A percentile compares a stretch with the other conserved stretches of the same genome.
These are phyloP conservation scores for Pyricularia grisea DNA, from an alignment of 2,329 filamentous ascomycete species.

Conservation along the genomic window DNA sequence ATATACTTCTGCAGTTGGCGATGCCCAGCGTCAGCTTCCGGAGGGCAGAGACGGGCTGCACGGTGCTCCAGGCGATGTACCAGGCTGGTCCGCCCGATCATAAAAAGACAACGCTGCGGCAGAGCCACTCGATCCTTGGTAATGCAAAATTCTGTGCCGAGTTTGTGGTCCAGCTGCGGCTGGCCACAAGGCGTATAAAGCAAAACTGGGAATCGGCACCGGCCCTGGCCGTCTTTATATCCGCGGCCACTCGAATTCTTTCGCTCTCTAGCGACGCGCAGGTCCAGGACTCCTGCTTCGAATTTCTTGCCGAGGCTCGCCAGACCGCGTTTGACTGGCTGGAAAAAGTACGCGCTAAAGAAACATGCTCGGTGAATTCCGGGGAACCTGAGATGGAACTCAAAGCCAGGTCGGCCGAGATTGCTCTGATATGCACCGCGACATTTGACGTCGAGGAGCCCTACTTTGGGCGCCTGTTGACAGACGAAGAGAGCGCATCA, in stretches of 20 bases:
- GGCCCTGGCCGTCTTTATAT: constrained; percentile 18
- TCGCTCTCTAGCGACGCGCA: constrained; percentile 21
- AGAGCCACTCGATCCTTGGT: constrained; percentile 23
- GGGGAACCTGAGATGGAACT: constrained; percentile 21
- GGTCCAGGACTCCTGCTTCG: constrained; percentile 17
- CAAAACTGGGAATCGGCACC: constrained; percentile 40
- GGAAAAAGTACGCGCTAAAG: constrained; percentile 17
- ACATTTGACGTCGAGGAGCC: constrained; percentile 33
- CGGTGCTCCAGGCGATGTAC: constrained; percentile 39
- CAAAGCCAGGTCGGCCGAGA: constrained; percentile 21
- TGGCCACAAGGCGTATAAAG: constrained; percentile 23
- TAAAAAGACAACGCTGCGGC: constrained; percentile 13
- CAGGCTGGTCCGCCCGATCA: constrained; percentile 31
- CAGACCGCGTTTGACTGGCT: constrained; percentile 28
- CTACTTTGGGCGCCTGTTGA: constrained; percentile 19
- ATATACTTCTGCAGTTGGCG: constrained; percentile 41
- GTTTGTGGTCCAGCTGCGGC: constrained; percentile 22
- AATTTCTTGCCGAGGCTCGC: constrained; percentile 22
- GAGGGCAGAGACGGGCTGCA: constrained; percentile 32
- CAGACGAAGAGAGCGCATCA: constrained; percentile 15
- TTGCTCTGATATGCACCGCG: constrained; percentile 29
- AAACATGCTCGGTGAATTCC: constrained; percentile 12
- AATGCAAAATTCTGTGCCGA: constrained; percentile 22
- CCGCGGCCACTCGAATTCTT: constrained; percentile 31
- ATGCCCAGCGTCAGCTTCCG: constrained; percentile 39